These are phyloP conservation scores for Mrakia gelida DNA, from an alignment of 768 basidiomycete species.

Conservation along the genomic window DNA sequence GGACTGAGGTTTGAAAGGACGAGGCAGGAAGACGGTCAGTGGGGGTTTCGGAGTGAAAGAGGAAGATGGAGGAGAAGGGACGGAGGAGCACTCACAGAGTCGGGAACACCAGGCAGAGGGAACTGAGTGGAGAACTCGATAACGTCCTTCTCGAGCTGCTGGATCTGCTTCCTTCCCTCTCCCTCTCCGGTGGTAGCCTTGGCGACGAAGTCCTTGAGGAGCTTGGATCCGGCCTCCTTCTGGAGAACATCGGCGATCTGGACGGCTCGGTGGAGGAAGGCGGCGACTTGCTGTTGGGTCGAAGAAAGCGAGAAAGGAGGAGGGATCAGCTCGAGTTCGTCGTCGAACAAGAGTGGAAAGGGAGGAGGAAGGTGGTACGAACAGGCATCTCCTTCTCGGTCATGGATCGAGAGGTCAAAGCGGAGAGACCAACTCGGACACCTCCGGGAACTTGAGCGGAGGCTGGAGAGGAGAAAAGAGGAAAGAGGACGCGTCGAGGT, in stretches of 20 bases:
- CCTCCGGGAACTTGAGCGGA: slow-evolving; percentile 95
- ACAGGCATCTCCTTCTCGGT: slow-evolving; percentile 72
- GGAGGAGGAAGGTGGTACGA: neutral
- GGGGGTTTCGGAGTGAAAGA: too few species aligned
- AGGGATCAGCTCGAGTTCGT: neutral
- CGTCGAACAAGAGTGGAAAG: too few species aligned
- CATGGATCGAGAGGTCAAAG: slow-evolving; percentile 93
- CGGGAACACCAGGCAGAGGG: slow-evolving; percentile 84
- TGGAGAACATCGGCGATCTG: slow-evolving; percentile 84
- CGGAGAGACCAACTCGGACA: slow-evolving; percentile 91
- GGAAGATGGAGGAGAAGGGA: neutral
- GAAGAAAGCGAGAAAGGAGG: neutral
- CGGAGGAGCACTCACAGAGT: slow-evolving; percentile 37
- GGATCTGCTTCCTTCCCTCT: slow-evolving; percentile 65
- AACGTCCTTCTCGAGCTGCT: slow-evolving; percentile 74
- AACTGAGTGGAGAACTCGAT: slow-evolving; percentile 71
- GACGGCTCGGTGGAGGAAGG: slow-evolving; percentile 88
- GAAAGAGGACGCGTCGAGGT: neutral
- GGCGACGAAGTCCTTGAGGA: slow-evolving; percentile 91
- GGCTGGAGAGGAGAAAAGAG: slow-evolving; percentile 38
- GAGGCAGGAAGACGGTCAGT: neutral
- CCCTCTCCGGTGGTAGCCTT: slow-evolving; percentile 49
- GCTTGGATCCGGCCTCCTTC: slow-evolving; percentile 89
- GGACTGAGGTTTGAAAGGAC: neutral
- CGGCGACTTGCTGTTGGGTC: slow-evolving; percentile 58